Conservation (phyloP, 1,284 basidiomycete species). For the Moesziomyces aphidis region DNA sequence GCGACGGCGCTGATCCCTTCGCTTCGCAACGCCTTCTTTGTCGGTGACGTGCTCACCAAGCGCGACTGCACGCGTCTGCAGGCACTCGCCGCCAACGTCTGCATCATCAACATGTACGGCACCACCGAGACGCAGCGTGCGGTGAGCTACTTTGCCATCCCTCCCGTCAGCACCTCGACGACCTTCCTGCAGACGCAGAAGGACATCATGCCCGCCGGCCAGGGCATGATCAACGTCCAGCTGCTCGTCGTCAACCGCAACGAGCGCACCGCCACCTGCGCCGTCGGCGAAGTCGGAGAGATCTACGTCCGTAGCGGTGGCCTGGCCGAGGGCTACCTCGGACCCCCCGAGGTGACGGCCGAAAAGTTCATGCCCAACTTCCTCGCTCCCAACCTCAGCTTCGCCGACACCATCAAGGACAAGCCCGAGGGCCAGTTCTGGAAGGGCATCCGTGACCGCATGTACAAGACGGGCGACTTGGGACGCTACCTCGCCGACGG, state of each 20-base stretch:
- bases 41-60: conserved; percentile 99
- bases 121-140: conserved; percentile 99
- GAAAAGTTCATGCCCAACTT: conserved; percentile 71
- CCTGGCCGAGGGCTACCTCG: conserved; percentile 93
- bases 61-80: conserved; percentile 96
- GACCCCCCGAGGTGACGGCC: conserved; percentile 79
- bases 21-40: conserved; percentile 93
- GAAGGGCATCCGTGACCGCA: conserved; percentile 97
- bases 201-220: conserved; percentile 97
- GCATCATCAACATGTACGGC: conserved; percentile 98
- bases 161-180: conserved; percentile 82
- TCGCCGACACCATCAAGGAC: conserved; percentile 60
- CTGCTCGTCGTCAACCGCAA: conserved; percentile 95
- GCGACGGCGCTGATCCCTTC: conserved; percentile 88
- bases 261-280: conserved; percentile 87
- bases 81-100: conserved; percentile 88
- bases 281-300: conserved; percentile 96
- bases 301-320: conserved; percentile 98
- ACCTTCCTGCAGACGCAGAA: conserved; percentile 95
- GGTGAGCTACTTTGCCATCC: conserved; percentile 96
- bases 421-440: conserved; percentile 71
- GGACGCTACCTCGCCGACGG: conserved; percentile 94
- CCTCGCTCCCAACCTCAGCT: conserved; percentile 57
- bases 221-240: conserved; percentile 98
- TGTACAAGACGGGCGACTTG: conserved; percentile 97